Conservation (phyloP, 106 monocot genomes). For the Alisma plantagoaquatica region DNA sequence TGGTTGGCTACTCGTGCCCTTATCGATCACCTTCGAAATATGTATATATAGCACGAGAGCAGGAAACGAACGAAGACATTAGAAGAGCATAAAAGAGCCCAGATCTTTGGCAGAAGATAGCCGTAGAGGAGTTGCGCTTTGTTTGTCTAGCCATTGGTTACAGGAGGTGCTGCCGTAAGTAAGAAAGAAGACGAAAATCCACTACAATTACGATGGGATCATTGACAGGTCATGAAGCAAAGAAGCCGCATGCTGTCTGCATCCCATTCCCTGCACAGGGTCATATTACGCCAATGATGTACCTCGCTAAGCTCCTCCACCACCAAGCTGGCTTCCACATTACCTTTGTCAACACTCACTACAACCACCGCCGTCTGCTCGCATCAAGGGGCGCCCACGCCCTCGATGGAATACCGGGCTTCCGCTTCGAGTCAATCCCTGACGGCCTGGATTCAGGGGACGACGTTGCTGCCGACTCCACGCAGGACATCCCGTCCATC, state of each 20-base stretch:
- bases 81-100: too few relatives aligned
- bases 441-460: slow-evolving; percentile 23
- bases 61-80: too few relatives aligned
- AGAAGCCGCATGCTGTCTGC: slow-evolving; percentile 9
- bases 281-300: slow-evolving; percentile 7
- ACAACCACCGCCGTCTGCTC: slow-evolving; percentile 51
- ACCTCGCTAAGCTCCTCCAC: slow-evolving; percentile 13
- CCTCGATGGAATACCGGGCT: slow-evolving; percentile 19
- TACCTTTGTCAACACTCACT: slow-evolving; percentile 58
- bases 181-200: too few relatives aligned
- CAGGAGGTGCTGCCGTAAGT: too few relatives aligned
- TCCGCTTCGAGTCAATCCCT: slow-evolving; percentile 30
- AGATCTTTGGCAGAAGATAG: too few relatives aligned
- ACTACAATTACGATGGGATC: background rate
- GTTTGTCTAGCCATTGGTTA: too few relatives aligned
- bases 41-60: too few relatives aligned
- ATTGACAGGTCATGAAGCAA: too few relatives aligned
- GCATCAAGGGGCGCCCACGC: slow-evolving; percentile 13
- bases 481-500: background rate
- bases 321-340: slow-evolving; percentile 35
- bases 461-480: background rate
- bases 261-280: slow-evolving; percentile 10
- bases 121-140: too few relatives aligned
- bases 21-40: too few relatives aligned
- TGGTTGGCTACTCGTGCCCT: too few relatives aligned